A percentile compares a stretch with the other conserved stretches of the same genome.
phyloP scores from a whole-genome alignment of 805 yeast species.

The Kurtzmaniella fragi region DNA sequence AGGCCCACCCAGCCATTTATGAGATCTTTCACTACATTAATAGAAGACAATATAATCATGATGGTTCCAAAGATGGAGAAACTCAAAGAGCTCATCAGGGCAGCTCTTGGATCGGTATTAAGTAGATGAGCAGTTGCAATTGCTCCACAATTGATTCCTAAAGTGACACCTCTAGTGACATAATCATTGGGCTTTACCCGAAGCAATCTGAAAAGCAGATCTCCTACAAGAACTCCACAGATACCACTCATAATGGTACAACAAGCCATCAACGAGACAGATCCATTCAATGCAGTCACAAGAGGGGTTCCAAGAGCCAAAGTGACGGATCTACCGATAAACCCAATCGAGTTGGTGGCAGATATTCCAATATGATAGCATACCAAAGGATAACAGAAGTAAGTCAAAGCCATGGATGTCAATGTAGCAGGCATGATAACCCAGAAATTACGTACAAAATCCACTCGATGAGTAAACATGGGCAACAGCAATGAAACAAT shows the following conservation, averaged over 20 bases:
- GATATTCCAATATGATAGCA: constrained; percentile 64
- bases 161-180: constrained; percentile 69
- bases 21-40: constrained; percentile 30
- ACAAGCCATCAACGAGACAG: constrained; percentile 69
- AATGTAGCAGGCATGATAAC: constrained; percentile 57
- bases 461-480: constrained; percentile 68
- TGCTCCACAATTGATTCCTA: constrained; percentile 79
- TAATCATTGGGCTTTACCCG: constrained; percentile 58
- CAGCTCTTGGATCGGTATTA: constrained; percentile 70
- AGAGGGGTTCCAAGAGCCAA: constrained; percentile 77
- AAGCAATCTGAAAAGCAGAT: constrained; percentile 43
- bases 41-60: constrained; percentile 65
- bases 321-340: constrained; percentile 75
- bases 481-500: constrained; percentile 74
- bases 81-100: constrained; percentile 68
- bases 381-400: constrained; percentile 66
- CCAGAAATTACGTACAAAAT: constrained; percentile 54
- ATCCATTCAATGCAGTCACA: constrained; percentile 61
- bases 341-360: constrained; percentile 59
- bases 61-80: constrained; percentile 70
- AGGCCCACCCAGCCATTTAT: constrained; percentile 14
- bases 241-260: constrained; percentile 76
- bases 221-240: constrained; percentile 65
- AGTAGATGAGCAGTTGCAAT: constrained; percentile 75
- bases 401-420: constrained; percentile 49